phyloP scores from a whole-genome alignment of 495 filamentous ascomycete species.

The Astrothelium subdiscretum region DNA sequence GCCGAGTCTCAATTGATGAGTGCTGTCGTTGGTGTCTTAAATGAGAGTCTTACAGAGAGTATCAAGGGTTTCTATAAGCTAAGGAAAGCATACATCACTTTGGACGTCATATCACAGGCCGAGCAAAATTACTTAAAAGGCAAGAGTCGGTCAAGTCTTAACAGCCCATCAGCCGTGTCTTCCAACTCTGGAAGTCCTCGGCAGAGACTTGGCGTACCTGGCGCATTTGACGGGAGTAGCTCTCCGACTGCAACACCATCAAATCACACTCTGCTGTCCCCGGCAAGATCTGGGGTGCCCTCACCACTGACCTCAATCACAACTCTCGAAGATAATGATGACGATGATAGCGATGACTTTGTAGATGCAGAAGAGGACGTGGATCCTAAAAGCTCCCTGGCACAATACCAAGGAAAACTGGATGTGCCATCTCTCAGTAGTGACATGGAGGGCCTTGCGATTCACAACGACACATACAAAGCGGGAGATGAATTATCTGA shows the following conservation, averaged over 20 bases:
- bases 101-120: slow-evolving; percentile 61
- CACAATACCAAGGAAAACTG: slow-evolving; percentile 27
- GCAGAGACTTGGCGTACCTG: not conserved
- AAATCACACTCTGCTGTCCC: not conserved
- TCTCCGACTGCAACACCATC: slow-evolving; percentile 9
- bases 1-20: slow-evolving; percentile 80
- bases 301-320: not conserved
- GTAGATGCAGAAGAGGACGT: slow-evolving; percentile 34
- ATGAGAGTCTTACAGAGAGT: slow-evolving; percentile 85
- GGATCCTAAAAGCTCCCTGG: slow-evolving; percentile 9
- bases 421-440: slow-evolving; percentile 7
- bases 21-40: slow-evolving; percentile 78
- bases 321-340: slow-evolving; percentile 14
- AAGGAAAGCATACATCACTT: slow-evolving; percentile 74
- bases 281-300: not conserved
- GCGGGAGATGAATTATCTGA: not conserved
- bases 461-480: not conserved
- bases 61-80: slow-evolving; percentile 89
- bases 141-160: slow-evolving; percentile 18
- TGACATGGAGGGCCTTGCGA: not conserved
- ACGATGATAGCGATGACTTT: slow-evolving; percentile 33
- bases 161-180: slow-evolving; percentile 18
- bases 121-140: slow-evolving; percentile 46
- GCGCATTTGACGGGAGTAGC: not conserved
- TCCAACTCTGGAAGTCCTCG: slow-evolving; percentile 3